phyloP scores from a whole-genome alignment of 2,329 filamentous ascomycete species.

The Aspergillus sp. region DNA sequence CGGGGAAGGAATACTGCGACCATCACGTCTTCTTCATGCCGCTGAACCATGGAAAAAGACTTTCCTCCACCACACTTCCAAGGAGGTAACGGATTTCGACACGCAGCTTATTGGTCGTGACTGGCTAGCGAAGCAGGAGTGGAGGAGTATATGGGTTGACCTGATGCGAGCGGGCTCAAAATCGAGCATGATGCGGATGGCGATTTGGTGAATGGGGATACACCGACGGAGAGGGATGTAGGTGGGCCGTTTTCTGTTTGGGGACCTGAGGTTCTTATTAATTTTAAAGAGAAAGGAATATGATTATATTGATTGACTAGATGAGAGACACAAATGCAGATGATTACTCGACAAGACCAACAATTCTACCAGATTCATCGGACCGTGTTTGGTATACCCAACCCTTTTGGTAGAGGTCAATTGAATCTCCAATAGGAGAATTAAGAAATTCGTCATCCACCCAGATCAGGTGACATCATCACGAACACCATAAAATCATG shows the following conservation, averaged over 20 bases:
- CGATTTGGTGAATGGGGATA: constrained; percentile 4
- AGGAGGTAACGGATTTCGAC: constrained; percentile 2
- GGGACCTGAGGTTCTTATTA: constrained; percentile 1
- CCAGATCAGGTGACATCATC: too few relatives aligned
- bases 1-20: background rate
- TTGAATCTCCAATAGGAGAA: too few relatives aligned
- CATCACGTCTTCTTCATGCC: background rate
- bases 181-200: constrained; percentile 4
- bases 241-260: constrained; percentile 5
- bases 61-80: background rate
- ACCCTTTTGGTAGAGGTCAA: too few relatives aligned
- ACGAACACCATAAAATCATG: too few relatives aligned
- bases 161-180: background rate
- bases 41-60: background rate
- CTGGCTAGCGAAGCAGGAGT: constrained; percentile 3
- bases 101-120: constrained; percentile 1
- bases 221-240: constrained; percentile 4
- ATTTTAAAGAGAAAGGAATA: too few relatives aligned
- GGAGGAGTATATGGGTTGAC: constrained; percentile 1
- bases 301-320: too few relatives aligned
- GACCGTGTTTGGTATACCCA: too few relatives aligned
- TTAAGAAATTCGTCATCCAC: too few relatives aligned
- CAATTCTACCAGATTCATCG: too few relatives aligned
- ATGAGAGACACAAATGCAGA: too few relatives aligned
- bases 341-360: too few relatives aligned